Base-by-base conservation (phyloP, 179 eudicot genomes). In the Kewa caespitosa region DNA sequence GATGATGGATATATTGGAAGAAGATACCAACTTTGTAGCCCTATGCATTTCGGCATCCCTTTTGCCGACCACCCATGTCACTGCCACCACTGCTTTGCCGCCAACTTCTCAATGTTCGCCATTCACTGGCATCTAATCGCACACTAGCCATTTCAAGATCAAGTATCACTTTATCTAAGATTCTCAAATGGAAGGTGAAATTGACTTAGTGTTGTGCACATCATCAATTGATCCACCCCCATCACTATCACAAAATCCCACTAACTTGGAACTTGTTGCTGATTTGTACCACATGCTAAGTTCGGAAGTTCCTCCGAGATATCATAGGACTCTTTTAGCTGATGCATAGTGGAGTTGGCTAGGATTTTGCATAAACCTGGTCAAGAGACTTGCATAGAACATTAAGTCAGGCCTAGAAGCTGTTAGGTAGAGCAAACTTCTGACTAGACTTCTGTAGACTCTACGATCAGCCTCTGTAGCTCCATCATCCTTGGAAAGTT, bases 351-450 rank as follows among this genome's bases (percentile, higher is more conserved):
- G 65, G 39, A 27, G 37, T 20, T 61, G 59, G 38, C 17, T 62
- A 3, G 69, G 41, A 74, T 27, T 30, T 30, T 74, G 52, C 69
- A 74, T 74, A 32, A 61, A 74, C 31, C 42, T 74, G 28, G 41
- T 39, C 25, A 60, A 36, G 62, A 55, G 15, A 63, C 76, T 74
- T 33, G 54, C 33, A 6, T 28, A 38, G 2, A 38, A 23, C 22
- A 28, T 38, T 10, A 38, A 12, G 18, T 18, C 71, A n/a, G 20
- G 65, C 23, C 36, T 60, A 6, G 65, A 27, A 27, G 65, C 17
- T 4, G 65, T 60, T 25, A 60, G 23, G 34, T 60, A 60, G 0
- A 60, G 13, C 22, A 60, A 28, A 14, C 65, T 14, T 11, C 34
- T 34, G 13, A 28, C 23, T 8, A 30, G 17, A 11, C 20, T 5